Evolutionary conservation across 768 basidiomycete genomes (phyloP), one percentile per base, ranked within the genome.

Genomic region (Collybiopsis luxurians): DNA sequence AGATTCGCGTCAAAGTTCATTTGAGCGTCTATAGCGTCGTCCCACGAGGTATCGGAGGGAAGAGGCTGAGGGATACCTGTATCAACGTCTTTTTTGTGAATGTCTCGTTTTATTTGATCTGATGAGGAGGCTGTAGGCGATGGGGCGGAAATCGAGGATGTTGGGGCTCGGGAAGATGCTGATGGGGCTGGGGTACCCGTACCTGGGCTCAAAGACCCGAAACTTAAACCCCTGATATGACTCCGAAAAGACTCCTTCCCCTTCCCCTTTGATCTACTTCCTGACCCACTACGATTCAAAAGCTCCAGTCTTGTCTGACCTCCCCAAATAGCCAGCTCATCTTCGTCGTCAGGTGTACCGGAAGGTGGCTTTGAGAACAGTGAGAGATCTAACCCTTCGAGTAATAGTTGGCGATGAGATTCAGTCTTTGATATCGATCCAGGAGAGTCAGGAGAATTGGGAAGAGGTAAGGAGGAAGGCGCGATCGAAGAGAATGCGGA

Each of bases 281-380:
- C 38, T 39, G n/a, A 34, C 30, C 1, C 30, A 7, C 24, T 34
- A 34, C 71, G 62, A 53, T 71, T 69, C 17, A 82, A 58, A 7
- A 82, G 71, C 27, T 5, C 13, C 31, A 34, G 31, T 34, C 74
- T 71, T 53, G 73, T 77, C 63, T 82, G 79, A 7, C 81, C 81
- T 15, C 81, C 80, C 53, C 82, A 83, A 24, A 83, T 79, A 6
- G 80, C 80, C 3, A 83, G 70, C 56, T 81, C 79, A 57, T 80
- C 72, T 49, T 77, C 74, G 21, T 72, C 64, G 38, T 74, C 74
- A 46, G 74, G 69, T 34, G 31, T 34, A 24, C 56, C 67, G 43
- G 49, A 39, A 26, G 59, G 66, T 30, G 55, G 53, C 38, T 19
- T 60, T 36, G 51, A 48, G 45, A 60, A 47, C 27, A 43, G 13